A percentile compares a stretch with the other conserved stretches of the same genome.
Evolutionary conservation across 306 rosid genomes (phyloP).

Genomic region (Cicer yamashitae): DNA sequence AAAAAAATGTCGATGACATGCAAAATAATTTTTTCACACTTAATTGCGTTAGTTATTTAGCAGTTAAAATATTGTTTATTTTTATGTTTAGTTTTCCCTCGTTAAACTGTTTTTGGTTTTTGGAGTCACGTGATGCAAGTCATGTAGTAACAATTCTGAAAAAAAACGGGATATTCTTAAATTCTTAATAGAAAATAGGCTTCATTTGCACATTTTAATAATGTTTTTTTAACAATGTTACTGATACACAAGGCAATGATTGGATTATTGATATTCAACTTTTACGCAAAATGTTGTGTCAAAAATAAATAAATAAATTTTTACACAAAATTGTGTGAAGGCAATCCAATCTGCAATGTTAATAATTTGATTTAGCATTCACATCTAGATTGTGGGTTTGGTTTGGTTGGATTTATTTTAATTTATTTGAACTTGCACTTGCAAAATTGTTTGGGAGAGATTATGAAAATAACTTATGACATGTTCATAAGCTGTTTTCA

Average conservation of each 20-base stretch:
- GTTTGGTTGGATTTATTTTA: slow-evolving; percentile 34
- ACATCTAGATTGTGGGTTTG: slow-evolving; percentile 15
- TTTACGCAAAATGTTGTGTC: background rate
- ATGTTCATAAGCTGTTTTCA: too few species aligned
- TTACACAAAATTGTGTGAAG: background rate
- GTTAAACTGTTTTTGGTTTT: background rate
- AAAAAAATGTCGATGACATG: background rate
- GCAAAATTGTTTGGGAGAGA: too few species aligned
- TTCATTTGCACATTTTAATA: slow-evolving; percentile 8
- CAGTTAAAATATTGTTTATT: background rate
- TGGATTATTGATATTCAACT: slow-evolving; percentile 7
- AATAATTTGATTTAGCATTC: slow-evolving; percentile 28
- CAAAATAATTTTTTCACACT: background rate
- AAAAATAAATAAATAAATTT: too few species aligned
- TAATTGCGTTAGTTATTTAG: background rate
- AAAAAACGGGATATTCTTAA: background rate
- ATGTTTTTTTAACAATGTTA: background rate
- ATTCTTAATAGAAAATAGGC: background rate
- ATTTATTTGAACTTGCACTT: too few species aligned
- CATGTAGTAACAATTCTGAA: background rate
- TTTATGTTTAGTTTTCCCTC: background rate
- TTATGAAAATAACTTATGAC: too few species aligned
- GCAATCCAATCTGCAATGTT: background rate
- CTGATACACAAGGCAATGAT: background rate
- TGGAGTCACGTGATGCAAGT: slow-evolving; percentile 1